These are phyloP conservation scores for Leccinum laetum DNA, from an alignment of 1,284 basidiomycete genomes.

Conservation along the genomic window DNA sequence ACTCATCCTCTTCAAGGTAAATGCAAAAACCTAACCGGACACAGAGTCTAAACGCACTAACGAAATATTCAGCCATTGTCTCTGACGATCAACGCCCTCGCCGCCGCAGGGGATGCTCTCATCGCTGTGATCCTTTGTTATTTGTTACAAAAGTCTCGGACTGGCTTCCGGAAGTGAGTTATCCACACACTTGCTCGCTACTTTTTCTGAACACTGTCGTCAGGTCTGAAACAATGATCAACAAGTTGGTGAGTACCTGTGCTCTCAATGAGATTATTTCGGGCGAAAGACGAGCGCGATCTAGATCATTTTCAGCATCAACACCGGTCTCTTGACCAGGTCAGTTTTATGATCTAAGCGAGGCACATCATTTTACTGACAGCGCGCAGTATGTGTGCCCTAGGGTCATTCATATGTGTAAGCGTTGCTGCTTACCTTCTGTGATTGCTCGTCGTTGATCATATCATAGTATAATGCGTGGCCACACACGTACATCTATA, in stretches of 20 bases:
- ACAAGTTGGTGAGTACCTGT: conserved; percentile 38
- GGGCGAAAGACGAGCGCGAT: background rate
- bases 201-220: conserved; percentile 2
- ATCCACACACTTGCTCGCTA: background rate
- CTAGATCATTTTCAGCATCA: conserved; percentile 49
- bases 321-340: conserved; percentile 46
- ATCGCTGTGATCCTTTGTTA: conserved; percentile 53
- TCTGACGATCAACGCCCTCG: conserved; percentile 52
- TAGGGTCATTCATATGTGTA: conserved; percentile 45
- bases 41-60: conserved; percentile 7
- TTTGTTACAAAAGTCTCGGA: conserved; percentile 52
- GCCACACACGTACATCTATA: conserved; percentile 45
- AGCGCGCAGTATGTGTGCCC: conserved; percentile 34
- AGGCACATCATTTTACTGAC: conserved; percentile 9
- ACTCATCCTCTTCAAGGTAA: conserved; percentile 32
- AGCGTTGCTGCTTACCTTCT: conserved; percentile 7
- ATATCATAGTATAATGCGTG: conserved; percentile 35
- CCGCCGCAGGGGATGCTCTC: conserved; percentile 54
- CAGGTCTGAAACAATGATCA: conserved; percentile 50
- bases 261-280: background rate
- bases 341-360: conserved; percentile 8
- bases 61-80: conserved; percentile 36
- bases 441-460: background rate
- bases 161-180: conserved; percentile 50
- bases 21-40: background rate